Evolutionary conservation across 768 basidiomycete genomes (phyloP), one percentile per base, ranked within the genome.

Genomic region (Exidia glandulosa): DNA sequence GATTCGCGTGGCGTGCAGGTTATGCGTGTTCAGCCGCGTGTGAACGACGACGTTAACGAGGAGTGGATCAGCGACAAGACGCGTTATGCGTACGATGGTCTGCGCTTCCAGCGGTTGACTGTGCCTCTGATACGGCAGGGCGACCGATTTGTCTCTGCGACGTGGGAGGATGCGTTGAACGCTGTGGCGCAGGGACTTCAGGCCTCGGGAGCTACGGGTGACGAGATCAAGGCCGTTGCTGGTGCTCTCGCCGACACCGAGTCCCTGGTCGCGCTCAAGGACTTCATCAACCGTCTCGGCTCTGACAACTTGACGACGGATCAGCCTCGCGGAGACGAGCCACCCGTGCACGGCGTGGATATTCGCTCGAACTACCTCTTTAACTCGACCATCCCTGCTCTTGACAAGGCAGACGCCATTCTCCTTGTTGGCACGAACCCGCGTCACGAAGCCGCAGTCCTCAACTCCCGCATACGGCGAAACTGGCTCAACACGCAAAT

Each of bases 41-140:
- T 91, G 56, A 98, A 97, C 70, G 96, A 98, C 72, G 90, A 96
- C 65, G 86, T 99, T 64, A 99, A 99, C 72, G 96, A 99, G 77
- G 96, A 99, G 73, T 98, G 96, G 96, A 95, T 99, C 71, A 93
- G 82, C 72, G 96, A 99, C 80, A 99, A 99, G 81, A 94, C 95
- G 2, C 89, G 96, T 60, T 94, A 93, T 72, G 90, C 95, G 1
- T 89, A 94, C 72, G 96, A 99, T 67, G 96, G 96, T 10, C 81
- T 99, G 32, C 85, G 84, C 68, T 95, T 92, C 80, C 96, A 99
- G 72, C 88, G 95, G 25, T 77, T 99, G 66, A 97, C 94, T 3
- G 87, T 86, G 0, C 96, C 96, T 2, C 81, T 98, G 45, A 75
- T 97, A 63, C 89, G 94, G 71, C 78, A 85, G 59, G 94, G 90